Evolutionary conservation across 495 filamentous ascomycete species (phyloP).

Genomic region (Massariosphaeria phaeospora): DNA sequence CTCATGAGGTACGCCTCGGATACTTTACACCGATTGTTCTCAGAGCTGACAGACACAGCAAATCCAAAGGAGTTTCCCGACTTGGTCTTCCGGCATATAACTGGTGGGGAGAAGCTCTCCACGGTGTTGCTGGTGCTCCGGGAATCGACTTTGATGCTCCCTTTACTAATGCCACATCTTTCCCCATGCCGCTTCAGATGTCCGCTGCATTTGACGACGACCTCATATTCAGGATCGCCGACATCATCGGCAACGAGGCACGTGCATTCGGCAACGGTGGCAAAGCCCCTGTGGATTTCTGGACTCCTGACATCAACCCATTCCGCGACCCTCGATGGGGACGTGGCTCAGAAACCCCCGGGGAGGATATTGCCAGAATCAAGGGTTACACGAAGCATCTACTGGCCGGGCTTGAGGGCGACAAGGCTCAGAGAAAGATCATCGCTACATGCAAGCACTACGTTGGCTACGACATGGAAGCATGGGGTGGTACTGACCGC

Average conservation of each 20-base stretch:
- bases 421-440: no score
- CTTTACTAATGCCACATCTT: conserved; percentile 43
- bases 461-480: conserved; percentile 61
- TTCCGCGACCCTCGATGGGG: conserved; percentile 44
- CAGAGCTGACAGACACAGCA: conserved; percentile 1
- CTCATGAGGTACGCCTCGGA: conserved; percentile 17
- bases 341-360: conserved; percentile 40
- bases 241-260: conserved; percentile 32
- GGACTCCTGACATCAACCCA: conserved; percentile 38
- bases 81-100: conserved; percentile 46
- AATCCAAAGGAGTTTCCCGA: conserved; percentile 36
- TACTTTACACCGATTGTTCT: background rate
- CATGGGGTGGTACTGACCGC: conserved; percentile 49
- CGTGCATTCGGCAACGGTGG: conserved; percentile 34
- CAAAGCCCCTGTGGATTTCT: conserved; percentile 30
- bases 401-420: conserved; percentile 6
- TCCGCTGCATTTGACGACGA: conserved; percentile 48
- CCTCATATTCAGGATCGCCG: conserved; percentile 43
- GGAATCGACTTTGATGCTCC: conserved; percentile 35
- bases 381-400: conserved; percentile 2
- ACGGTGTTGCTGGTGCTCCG: conserved; percentile 39
- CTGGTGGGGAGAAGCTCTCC: conserved; percentile 52
- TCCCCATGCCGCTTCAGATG: conserved; percentile 46
- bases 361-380: conserved; percentile 20
- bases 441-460: conserved; percentile 55